Base-by-base conservation (phyloP, 257 asterid genomes). In the Solanum lycopersicoides region DNA sequence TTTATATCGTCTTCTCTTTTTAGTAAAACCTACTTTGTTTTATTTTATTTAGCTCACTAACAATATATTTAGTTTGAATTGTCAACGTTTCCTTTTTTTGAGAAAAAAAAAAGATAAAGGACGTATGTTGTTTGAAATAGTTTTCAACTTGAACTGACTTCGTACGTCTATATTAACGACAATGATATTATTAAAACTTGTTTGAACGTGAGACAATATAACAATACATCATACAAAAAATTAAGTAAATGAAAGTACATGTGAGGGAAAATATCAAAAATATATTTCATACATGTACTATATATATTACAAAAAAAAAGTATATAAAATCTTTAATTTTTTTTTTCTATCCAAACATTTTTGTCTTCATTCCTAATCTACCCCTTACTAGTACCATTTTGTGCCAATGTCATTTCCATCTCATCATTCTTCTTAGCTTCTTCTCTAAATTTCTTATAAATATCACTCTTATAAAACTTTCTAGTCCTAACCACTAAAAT, bases 401-500 rank as follows among this genome's bases (percentile, higher is more conserved):
- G 88, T 18, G 39, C 8, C 41, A 87, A 28, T 56, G 37, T 89
- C 90, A 89, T 90, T 84, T 90, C 91, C 12, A 84, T 86, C 85
- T 88, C 92, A 15, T 83, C 89, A 2, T 88, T 83, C 88, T 75
- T 83, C 88, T 75, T 74, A 79, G 89, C 92, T 47, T 91, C 89
- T 86, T 89, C 91, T 83, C 95, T 82, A 83, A 93, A 95, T 89
- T 89, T 94, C 91, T 89, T 92, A 39, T 95, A 94, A 28, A 95
- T 95, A 66, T 95, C 98, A 75, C 97, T 92, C 94, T 87, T 91
- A 72, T 95, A 95, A 87, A 95, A 94, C 90, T 89, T 93, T 88
- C 90, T 89, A 25, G 98, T 95, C 90, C 98, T 89, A 11, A 89
- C 9, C 88, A 93, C 98, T 91, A 95, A 86, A 5, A 93, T 72